Percentiles rank a stretch among this genome's conserved stretches.
phyloP scores from a whole-genome alignment of 352 stramenopile genomes.

The Halophytophthora batemanensis region DNA sequence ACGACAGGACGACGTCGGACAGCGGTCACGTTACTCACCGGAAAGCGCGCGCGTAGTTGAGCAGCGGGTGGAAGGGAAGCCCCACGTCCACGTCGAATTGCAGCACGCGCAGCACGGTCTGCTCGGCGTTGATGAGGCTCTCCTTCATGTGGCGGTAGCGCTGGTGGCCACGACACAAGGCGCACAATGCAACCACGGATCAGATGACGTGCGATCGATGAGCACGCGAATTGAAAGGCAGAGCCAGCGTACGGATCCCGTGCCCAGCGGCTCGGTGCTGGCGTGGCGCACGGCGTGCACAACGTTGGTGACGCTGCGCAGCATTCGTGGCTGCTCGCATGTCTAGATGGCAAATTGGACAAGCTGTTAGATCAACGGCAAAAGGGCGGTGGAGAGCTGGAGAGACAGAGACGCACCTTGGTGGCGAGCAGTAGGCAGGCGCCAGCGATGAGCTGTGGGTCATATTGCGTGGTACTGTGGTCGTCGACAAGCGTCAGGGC shows the following conservation, averaged over 20 bases:
- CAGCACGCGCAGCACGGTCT: conserved; percentile 45
- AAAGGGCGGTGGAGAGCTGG: not conserved
- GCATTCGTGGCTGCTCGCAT: conserved; percentile 39
- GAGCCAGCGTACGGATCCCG: conserved; percentile 24
- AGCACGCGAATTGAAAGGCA: not conserved
- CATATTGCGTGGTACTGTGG: not conserved
- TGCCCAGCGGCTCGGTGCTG: conserved; percentile 25
- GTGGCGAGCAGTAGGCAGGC: conserved; percentile 15
- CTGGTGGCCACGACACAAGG: conserved; percentile 7
- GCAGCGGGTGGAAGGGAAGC: conserved; percentile 30
- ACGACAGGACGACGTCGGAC: not conserved
- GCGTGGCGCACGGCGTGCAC: conserved; percentile 33
- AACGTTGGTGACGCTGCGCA: conserved; percentile 54
- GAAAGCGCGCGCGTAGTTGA: conserved; percentile 29
- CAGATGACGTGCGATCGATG: conserved; percentile 2
- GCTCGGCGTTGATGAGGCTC: conserved; percentile 47
- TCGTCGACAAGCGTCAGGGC: not conserved
- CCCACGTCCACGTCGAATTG: conserved; percentile 46
- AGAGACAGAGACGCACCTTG: conserved; percentile 5
- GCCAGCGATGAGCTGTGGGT: conserved; percentile 6
- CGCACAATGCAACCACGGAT: conserved; percentile 16
- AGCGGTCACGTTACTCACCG: conserved; percentile 10
- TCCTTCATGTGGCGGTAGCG: conserved; percentile 43
- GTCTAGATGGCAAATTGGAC: conserved; percentile 16
- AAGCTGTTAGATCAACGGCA: not conserved